Base-by-base conservation (phyloP, 139 green algal species). In the Coelastrella sp. region DNA sequence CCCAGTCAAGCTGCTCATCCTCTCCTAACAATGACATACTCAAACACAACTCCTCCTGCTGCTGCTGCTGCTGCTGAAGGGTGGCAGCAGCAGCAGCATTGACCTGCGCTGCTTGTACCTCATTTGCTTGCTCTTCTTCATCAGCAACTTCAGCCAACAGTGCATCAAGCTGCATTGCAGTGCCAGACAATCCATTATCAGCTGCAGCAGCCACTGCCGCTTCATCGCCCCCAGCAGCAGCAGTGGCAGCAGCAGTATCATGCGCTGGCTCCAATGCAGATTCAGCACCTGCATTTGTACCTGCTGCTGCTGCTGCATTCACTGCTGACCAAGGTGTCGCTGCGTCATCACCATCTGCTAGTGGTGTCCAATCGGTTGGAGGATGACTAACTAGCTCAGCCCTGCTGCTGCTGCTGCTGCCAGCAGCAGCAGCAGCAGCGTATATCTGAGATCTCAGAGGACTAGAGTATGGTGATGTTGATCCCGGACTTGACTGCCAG, bases 321-420 rank as follows among this genome's bases (percentile, higher is more conserved):
- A 59, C 68, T 38, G 35, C 68, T 25, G 68, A 77, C 68, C 68
- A 77, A 38, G 68, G 68, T 25, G 68, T 77, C 0, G 27, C n/a
- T n/a, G n/a, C 38, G n/a, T 34, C 0, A 9, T 27, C 68, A 64
- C 53, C 21, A 30, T 77, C 68, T 57, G 68, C 37, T 15, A 77
- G 40, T 5, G 68, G 68, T 5, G 68, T 77, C 68, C 68, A 77
- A 34, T 77, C 68, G 19, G 68, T 77, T 57, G 68, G 68, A 13
- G 68, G 68, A 48, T 77, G 68, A 74, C 66, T 74, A 27, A 32
- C 66, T 11, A 50, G 30, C 8, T 30, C 62, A 38, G 27, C 27
- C 7, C 7, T 27, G 19, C 27, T 69, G 60, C 27, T 2, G 60
- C 30, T 21, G 25, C 27, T 38, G 35, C 38, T 38, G 57, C 38